Evolutionary conservation across 2,329 filamentous ascomycete genomes (phyloP), one percentile per base, ranked within the genome.

Genomic region (Cladosporium sp.): DNA sequence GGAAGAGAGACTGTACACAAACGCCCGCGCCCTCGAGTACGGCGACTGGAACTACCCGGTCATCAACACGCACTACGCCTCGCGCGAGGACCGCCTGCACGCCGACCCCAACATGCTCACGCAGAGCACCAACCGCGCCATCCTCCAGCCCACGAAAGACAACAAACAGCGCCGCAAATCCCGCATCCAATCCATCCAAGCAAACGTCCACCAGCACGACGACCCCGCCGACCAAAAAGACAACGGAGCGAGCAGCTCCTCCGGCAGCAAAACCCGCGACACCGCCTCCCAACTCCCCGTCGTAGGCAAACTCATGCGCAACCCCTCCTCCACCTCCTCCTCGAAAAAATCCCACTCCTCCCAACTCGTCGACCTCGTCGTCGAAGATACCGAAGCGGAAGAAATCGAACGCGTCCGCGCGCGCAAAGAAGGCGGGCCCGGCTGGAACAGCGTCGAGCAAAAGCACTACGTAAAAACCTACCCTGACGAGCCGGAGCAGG

Each of bases 31-130:
- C 37, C 70, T 92, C 3, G 87, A 91, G 61, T 91, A 84, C 66
- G 88, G 88, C 2, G 92, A 97, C 64, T 97, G 91, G 89, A 96
- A 97, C 69, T 97, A 97, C 68, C 92, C 91, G 19, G 92, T 97
- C 22, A 91, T 97, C 58, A 92, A 91, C 29, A 91, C 83, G 17
- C 80, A 87, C 65, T 81, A 89, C 56, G 86, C 89, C 13, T 78
- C 85, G 24, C 78, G 83, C 50, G 85, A 91, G 53, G 79, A 85
- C 56, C 87, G 84, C 64, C 64, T 85, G 43, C 68, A 72, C 50
- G 59, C 70, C 43, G 70, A 75, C 40, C 80, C 80, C 8, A 68
- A 66, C 36, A 73, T 82, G 19, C 62, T 83, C 42, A 80, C 79
- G 3, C 74, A 77, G 19, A 76, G 78, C 6, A 77, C 78, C 6